phyloP scores from a whole-genome alignment of 1,284 basidiomycete genomes.

The Leccinum pachyderme region DNA sequence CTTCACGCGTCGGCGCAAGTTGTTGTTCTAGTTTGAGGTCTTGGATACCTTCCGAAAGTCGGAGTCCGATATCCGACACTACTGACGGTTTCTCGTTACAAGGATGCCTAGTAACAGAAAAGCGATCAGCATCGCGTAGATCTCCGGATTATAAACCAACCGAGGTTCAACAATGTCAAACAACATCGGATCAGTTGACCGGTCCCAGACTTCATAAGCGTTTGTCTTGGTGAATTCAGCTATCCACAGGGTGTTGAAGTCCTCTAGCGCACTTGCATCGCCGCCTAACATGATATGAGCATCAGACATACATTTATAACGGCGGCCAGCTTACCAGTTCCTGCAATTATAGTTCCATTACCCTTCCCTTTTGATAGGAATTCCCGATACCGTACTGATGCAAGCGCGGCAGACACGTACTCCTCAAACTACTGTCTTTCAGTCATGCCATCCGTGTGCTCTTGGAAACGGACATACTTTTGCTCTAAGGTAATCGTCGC shows the following conservation, averaged over 20 bases:
- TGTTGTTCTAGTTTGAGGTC: conserved; percentile 89
- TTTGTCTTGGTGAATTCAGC: conserved; percentile 80
- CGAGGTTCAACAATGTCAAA: conserved; percentile 92
- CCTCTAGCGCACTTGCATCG: conserved; percentile 53
- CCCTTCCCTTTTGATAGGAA: conserved; percentile 69
- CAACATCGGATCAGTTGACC: conserved; percentile 81
- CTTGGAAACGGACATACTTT: conserved; percentile 51
- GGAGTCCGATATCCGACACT: conserved; percentile 84
- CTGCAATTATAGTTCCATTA: conserved; percentile 61
- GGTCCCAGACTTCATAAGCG: conserved; percentile 86
- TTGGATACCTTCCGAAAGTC: conserved; percentile 86
- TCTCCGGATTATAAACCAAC: conserved; percentile 40
- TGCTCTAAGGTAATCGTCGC: conserved; percentile 86
- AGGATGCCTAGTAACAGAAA: conserved; percentile 59
- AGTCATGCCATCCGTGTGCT: not conserved
- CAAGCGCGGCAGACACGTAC: conserved; percentile 76
- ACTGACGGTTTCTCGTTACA: conserved; percentile 87
- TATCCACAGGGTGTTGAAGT: conserved; percentile 85
- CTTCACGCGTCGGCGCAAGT: conserved; percentile 85
- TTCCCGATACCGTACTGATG: conserved; percentile 85
- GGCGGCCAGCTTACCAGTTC: conserved; percentile 43
- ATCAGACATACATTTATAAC: not conserved
- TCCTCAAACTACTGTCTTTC: conserved; percentile 66
- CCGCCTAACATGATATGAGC: conserved; percentile 30
- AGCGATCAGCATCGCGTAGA: conserved; percentile 8